Evolutionary conservation across 495 filamentous ascomycete species (phyloP).

Genomic region (Barbatosphaeria neglecta): DNA sequence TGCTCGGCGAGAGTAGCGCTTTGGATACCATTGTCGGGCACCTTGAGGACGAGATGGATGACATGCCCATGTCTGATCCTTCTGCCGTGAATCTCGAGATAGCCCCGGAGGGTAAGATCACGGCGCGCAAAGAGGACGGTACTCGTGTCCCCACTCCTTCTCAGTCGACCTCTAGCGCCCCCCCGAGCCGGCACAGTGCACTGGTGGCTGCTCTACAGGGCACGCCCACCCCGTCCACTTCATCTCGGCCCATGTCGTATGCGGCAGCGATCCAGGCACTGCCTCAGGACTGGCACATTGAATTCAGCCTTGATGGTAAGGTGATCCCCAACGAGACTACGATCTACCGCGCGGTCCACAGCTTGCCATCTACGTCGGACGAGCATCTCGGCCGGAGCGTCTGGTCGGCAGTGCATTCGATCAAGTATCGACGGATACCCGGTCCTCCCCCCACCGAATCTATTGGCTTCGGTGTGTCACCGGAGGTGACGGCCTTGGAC

Average conservation of each 20-base stretch:
- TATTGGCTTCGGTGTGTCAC: slow-evolving; percentile 45
- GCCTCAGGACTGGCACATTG: slow-evolving; percentile 96
- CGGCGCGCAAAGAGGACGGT: slow-evolving; percentile 93
- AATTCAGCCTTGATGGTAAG: slow-evolving; percentile 82
- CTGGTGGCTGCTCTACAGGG: slow-evolving; percentile 36
- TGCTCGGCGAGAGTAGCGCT: slow-evolving; percentile 53
- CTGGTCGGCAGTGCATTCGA: slow-evolving; percentile 81
- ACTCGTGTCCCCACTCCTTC: slow-evolving; percentile 81
- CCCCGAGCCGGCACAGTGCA: slow-evolving; percentile 30
- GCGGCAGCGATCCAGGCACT: slow-evolving; percentile 65
- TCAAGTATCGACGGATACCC: slow-evolving; percentile 78
- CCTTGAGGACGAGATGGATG: slow-evolving; percentile 78
- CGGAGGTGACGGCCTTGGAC: slow-evolving; percentile 33
- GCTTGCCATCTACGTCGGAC: slow-evolving; percentile 49
- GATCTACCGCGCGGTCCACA: slow-evolving; percentile 89
- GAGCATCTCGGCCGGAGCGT: slow-evolving; percentile 63
- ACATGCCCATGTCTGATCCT: slow-evolving; percentile 57
- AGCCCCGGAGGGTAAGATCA: slow-evolving; percentile 80
- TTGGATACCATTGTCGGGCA: slow-evolving; percentile 84
- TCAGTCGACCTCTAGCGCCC: slow-evolving; percentile 30
- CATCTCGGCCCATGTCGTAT: slow-evolving; percentile 56
- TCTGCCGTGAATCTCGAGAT: slow-evolving; percentile 89
- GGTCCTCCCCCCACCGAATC: slow-evolving; percentile 82
- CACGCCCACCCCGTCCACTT: slow-evolving; percentile 37
- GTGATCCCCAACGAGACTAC: slow-evolving; percentile 84